Conservation (phyloP, 2,329 filamentous ascomycete genomes). For the Thermothelomyces thermophilus region DNA sequence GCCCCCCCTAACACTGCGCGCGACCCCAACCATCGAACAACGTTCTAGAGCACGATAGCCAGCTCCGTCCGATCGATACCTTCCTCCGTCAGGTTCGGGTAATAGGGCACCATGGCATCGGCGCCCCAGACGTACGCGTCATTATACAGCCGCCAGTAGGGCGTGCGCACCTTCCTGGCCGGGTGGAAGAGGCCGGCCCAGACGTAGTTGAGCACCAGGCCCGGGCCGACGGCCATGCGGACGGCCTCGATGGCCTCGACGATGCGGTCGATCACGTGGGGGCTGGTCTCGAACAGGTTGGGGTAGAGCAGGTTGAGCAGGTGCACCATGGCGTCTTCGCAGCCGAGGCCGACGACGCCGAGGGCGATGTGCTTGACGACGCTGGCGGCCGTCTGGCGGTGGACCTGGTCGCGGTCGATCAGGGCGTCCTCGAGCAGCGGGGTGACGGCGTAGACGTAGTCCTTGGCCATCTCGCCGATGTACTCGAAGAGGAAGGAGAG, state of each 20-base stretch:
- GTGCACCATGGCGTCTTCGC: slow-evolving; percentile 97
- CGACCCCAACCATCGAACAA: no score
- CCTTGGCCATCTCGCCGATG: slow-evolving; percentile 99
- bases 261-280: slow-evolving; percentile 96
- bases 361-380: slow-evolving; percentile 98
- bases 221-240: slow-evolving; percentile 85
- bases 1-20: no score
- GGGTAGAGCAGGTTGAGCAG: slow-evolving; percentile 93
- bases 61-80: slow-evolving; percentile 72
- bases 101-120: slow-evolving; percentile 94
- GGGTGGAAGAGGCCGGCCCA: slow-evolving; percentile 98
- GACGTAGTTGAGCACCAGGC: slow-evolving; percentile 93
- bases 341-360: slow-evolving; percentile 93
- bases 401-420: slow-evolving; percentile 95
- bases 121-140: slow-evolving; percentile 91
- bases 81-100: slow-evolving; percentile 79
- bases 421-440: slow-evolving; percentile 93
- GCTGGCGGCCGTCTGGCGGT: slow-evolving; percentile 90
- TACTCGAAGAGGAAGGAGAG: slow-evolving; percentile 98
- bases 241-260: slow-evolving; percentile 97
- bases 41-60: slow-evolving; percentile 66
- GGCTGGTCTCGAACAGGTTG: slow-evolving; percentile 95
- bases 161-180: slow-evolving; percentile 84
- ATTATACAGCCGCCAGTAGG: slow-evolving; percentile 97
- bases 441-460: slow-evolving; percentile 97